Evolutionary conservation across 1,284 basidiomycete genomes (phyloP).

Genomic region (Coniferiporia weirii): DNA sequence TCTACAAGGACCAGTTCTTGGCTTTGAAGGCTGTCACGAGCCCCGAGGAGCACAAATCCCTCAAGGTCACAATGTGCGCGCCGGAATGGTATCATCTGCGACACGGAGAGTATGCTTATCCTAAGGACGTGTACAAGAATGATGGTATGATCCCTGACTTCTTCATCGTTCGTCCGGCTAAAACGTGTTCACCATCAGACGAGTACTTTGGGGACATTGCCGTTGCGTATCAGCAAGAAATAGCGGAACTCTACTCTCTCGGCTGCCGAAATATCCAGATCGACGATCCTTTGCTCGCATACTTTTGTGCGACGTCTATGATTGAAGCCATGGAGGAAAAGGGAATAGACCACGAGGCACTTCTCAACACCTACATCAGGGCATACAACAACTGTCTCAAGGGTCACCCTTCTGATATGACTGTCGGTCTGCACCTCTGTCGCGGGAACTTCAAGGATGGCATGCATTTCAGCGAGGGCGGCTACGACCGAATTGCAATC

Average conservation of each 20-base stretch:
- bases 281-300: slow-evolving; percentile 68
- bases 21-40: slow-evolving; percentile 50
- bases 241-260: slow-evolving; percentile 63
- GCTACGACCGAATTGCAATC: slow-evolving; percentile 68
- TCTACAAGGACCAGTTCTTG: slow-evolving; percentile 60
- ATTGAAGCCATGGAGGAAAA: slow-evolving; percentile 56
- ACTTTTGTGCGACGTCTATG: slow-evolving; percentile 61
- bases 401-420: slow-evolving; percentile 59
- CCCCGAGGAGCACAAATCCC: slow-evolving; percentile 47
- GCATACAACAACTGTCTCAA: slow-evolving; percentile 64
- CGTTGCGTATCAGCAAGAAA: slow-evolving; percentile 64
- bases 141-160: slow-evolving; percentile 41
- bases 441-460: slow-evolving; percentile 75
- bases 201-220: slow-evolving; percentile 74
- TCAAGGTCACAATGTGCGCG: slow-evolving; percentile 73
- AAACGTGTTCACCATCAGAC: slow-evolving; percentile 31
- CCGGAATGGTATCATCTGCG: slow-evolving; percentile 76
- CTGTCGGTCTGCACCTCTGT: slow-evolving; percentile 69
- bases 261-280: slow-evolving; percentile 77
- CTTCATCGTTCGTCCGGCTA: background rate
- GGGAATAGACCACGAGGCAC: slow-evolving; percentile 54
- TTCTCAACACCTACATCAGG: slow-evolving; percentile 65
- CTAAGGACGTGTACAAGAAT: slow-evolving; percentile 53
- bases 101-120: slow-evolving; percentile 58
- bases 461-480: slow-evolving; percentile 65